A percentile compares a stretch with the other conserved stretches of the same genome.
These are phyloP conservation scores for Lentinula raphanica DNA, from an alignment of 768 basidiomycete genomes.

Conservation along the genomic window DNA sequence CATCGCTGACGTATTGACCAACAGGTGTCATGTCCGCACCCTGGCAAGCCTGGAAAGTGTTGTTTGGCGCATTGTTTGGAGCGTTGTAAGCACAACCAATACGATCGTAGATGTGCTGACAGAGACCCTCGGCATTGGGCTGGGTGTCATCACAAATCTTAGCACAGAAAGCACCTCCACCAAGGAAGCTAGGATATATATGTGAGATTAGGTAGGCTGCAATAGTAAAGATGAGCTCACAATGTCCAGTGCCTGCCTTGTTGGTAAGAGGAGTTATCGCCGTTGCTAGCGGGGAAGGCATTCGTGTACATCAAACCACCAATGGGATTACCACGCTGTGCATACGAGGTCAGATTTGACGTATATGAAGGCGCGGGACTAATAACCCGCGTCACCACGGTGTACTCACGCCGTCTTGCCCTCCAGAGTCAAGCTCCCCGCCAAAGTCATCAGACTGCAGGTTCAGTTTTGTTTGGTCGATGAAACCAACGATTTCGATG, in stretches of 20 bases:
- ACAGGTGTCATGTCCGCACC: slow-evolving; percentile 42
- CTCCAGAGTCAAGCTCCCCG: slow-evolving; percentile 69
- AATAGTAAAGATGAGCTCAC: slow-evolving; percentile 22
- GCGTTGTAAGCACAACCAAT: slow-evolving; percentile 54
- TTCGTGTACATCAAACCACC: slow-evolving; percentile 50
- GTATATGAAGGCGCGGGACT: neutral
- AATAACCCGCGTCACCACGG: neutral
- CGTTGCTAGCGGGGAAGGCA: slow-evolving; percentile 29
- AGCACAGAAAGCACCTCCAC: slow-evolving; percentile 41
- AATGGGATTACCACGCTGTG: slow-evolving; percentile 51
- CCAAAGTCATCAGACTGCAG: slow-evolving; percentile 48
- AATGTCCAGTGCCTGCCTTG: slow-evolving; percentile 49
- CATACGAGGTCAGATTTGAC: neutral
- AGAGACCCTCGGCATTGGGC: slow-evolving; percentile 34
- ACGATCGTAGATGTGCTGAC: slow-evolving; percentile 37
- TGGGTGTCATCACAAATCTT: slow-evolving; percentile 50
- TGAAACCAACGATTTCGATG: slow-evolving; percentile 49
- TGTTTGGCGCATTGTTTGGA: slow-evolving; percentile 39
- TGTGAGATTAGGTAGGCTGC: neutral
- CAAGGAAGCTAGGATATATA: slow-evolving; percentile 42
- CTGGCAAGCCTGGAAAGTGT: slow-evolving; percentile 43
- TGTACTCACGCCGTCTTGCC: slow-evolving; percentile 47
- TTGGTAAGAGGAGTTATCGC: slow-evolving; percentile 28
- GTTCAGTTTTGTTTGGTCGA: slow-evolving; percentile 53
- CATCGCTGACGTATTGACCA: slow-evolving; percentile 39